Evolutionary conservation across 1,284 basidiomycete species (phyloP), one percentile per base, ranked within the genome.

Genomic region (Heliocybe sulcata): DNA sequence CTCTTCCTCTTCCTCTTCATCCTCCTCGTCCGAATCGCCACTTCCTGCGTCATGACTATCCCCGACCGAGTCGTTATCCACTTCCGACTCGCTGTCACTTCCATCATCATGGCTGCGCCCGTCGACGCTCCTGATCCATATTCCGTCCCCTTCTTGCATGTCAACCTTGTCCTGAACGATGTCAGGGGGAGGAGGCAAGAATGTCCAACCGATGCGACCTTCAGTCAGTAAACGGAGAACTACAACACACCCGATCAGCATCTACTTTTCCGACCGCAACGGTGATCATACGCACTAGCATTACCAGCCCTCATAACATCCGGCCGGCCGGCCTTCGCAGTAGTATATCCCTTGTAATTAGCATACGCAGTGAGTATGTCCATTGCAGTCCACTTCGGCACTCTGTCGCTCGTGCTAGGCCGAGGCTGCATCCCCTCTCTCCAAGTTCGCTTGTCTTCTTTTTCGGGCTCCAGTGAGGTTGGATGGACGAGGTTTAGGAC

Each of bases 241-340:
- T 91, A 61, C 25, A 47, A 48, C 35, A 45, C 23, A 49, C 3
- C 22, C 47, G 25, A 35, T 4, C 20, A 6, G 20, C 22, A 20
- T 35, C 8, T 20, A n/a, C 22, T 12, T 53, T 19, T 9, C 4
- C 35, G 9, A 10, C 12, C 11, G 4, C 38, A 50, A n/a, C 8
- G 6, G 11, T 60, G 29, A 50, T 55, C 62, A 59, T 10, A 85
- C 90, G 68, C 65, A 92, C 91, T 87, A 22, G 84, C 80, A 65
- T 96, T 94, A 19, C 92, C 94, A 1, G 93, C 92, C 49, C 94
- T 80, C 65, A 92, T 88, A 19, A 89, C 74, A 71, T 97, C 94
- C 8, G 92, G 88, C 56, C 94, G 70, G 4, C 92, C 93, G 16
- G 90, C 88, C 68, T 93, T 90, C 10, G 94, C 94, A 45, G 94